phyloP scores from a whole-genome alignment of 495 filamentous ascomycete genomes.

The Aspergillus ellipticus region DNA sequence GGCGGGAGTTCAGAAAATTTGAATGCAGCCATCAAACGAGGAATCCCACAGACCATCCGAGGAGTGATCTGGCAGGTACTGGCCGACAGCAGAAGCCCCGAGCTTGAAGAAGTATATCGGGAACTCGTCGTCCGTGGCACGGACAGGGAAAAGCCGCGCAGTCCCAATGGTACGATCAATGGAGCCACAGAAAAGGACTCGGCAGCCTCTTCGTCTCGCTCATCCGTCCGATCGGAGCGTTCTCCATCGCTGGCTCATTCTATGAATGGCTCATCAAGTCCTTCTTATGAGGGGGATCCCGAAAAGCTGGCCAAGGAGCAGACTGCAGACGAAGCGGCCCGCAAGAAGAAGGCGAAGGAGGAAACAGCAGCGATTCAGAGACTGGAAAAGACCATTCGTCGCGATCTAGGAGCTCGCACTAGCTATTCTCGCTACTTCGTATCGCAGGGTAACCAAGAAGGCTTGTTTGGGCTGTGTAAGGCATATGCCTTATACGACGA shows the following conservation, averaged over 20 bases:
- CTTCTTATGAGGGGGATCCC: constrained; percentile 57
- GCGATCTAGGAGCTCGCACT: constrained; percentile 86
- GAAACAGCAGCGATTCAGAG: constrained; percentile 67
- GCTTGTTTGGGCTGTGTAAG: constrained; percentile 92
- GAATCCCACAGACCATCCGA: constrained; percentile 90
- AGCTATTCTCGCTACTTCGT: constrained; percentile 94
- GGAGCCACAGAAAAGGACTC: constrained; percentile 57
- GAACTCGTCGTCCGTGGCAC: constrained; percentile 79
- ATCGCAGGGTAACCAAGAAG: constrained; percentile 86
- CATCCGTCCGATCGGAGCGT: constrained; percentile 76
- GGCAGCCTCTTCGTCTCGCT: constrained; percentile 62
- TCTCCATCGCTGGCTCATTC: constrained; percentile 62
- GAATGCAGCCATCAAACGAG: constrained; percentile 83
- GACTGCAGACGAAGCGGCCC: constrained; percentile 58
- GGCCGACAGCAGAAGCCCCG: constrained; percentile 87
- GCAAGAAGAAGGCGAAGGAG: constrained; percentile 70
- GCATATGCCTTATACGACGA: constrained; percentile 96
- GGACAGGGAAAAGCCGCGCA: constrained; percentile 64
- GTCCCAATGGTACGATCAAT: constrained; percentile 37
- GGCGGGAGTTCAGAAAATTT: constrained; percentile 82
- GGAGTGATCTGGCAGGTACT: constrained; percentile 98
- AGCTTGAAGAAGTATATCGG: constrained; percentile 81
- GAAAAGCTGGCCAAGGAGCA: constrained; percentile 66
- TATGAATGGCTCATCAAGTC: constrained; percentile 57
- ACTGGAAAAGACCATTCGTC: constrained; percentile 85